These are phyloP conservation scores for Hordeum pubiflorum DNA, from an alignment of 202 grass and related monocot genomes.

Conservation along the genomic window DNA sequence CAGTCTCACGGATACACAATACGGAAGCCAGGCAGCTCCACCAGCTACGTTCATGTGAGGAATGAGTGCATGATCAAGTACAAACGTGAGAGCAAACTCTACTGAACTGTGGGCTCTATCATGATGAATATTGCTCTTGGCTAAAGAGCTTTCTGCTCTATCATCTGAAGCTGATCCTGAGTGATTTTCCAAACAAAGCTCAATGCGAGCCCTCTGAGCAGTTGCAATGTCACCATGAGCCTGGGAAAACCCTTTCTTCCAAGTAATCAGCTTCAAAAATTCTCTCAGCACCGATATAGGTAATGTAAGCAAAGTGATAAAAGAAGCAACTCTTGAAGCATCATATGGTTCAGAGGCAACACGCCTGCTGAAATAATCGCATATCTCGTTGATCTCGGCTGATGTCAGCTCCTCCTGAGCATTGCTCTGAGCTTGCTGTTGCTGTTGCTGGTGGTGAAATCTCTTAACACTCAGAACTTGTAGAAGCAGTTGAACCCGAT, in stretches of 20 bases:
- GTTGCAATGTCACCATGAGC: slow-evolving; percentile 70
- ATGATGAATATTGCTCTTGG: slow-evolving; percentile 89
- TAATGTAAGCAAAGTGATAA: slow-evolving; percentile 91
- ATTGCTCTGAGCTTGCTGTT: slow-evolving; percentile 69
- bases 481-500: slow-evolving; percentile 86
- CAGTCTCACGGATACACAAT: slow-evolving; percentile 82
- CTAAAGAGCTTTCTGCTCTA: slow-evolving; percentile 37
- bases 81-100: slow-evolving; percentile 94
- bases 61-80: slow-evolving; percentile 84
- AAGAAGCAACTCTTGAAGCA: slow-evolving; percentile 93
- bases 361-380: slow-evolving; percentile 91
- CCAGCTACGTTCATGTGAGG: slow-evolving; percentile 93
- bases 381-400: slow-evolving; percentile 87
- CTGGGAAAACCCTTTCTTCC: slow-evolving; percentile 91
- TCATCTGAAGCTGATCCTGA: slow-evolving; percentile 54
- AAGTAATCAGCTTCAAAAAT: slow-evolving; percentile 86
- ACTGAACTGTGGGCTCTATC: slow-evolving; percentile 69
- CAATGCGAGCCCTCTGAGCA: slow-evolving; percentile 81
- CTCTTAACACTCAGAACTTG: slow-evolving; percentile 96
- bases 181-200: slow-evolving; percentile 97
- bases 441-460: slow-evolving; percentile 93
- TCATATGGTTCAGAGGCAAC: slow-evolving; percentile 97
- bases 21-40: slow-evolving; percentile 91
- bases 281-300: slow-evolving; percentile 82
- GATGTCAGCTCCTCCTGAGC: slow-evolving; percentile 79